Evolutionary conservation across 228 moss, liverwort and hornwort species (phyloP), one percentile per base, ranked within the genome.

Genomic region (Sphagnum fallax): DNA sequence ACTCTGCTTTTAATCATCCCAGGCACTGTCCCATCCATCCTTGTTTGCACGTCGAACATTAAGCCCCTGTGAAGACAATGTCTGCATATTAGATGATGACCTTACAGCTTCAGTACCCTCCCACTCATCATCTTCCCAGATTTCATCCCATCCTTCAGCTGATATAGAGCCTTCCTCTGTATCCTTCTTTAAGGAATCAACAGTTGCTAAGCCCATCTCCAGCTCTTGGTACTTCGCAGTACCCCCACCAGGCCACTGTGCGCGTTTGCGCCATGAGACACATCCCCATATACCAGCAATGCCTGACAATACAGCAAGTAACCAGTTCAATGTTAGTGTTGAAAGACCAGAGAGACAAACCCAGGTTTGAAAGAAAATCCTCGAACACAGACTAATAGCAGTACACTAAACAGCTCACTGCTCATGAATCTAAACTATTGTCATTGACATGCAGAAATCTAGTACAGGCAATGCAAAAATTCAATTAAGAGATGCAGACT

Each of bases 121-220:
- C 83, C 86, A 86, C 62, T 86, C 83, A 49, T 86, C 87, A 8
- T 87, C 83, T 64, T 86, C 83, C 86, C 86, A 86, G 4, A 83
- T 80, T 78, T 83, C 83, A 65, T 86, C 86, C 86, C 86, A 86
- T 6, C 86, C 86, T 10, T 86, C 80, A 50, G 78, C 80, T 8
- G 86, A 80, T 4, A 80, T 80, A 73, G 81, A 73, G 57, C 66
- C 57, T 49, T 73, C 86, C 49, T 83, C 82, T 32, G 14, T 59
- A 48, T 73, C 80, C 75, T 72, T 66, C 69, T 77, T 83, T 66
- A 66, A 63, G 16, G 55, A 6, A 49, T 62, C 63, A 52, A 67
- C 50, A 15, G n/a, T 18, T 16, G 82, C 79, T 68, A 82, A 18
- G 49, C 71, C 65, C 86, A 86, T 80, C 63, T 86, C 86, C 86